Conservation (phyloP, 768 basidiomycete genomes). For the Tylopilus balloui region DNA sequence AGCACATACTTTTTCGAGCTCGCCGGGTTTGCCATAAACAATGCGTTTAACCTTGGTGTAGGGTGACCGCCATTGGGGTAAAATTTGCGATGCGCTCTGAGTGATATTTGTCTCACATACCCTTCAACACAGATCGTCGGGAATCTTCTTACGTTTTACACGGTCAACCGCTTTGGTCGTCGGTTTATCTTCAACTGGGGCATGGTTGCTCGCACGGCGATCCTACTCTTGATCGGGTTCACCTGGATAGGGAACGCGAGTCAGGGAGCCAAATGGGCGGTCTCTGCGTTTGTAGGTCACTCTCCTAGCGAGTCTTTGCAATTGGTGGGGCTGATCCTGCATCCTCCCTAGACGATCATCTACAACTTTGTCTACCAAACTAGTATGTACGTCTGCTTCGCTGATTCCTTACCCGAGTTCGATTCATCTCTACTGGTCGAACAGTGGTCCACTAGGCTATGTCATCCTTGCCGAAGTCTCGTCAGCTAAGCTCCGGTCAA, state of each 20-base stretch:
- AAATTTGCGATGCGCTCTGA: neutral
- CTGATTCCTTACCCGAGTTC: neutral
- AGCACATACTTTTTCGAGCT: conserved; percentile 37
- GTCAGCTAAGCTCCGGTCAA: conserved; percentile 29
- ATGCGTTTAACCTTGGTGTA: conserved; percentile 33
- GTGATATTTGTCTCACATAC: neutral
- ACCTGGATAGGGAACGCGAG: conserved; percentile 17
- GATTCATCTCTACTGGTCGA: neutral
- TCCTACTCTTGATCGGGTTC: conserved; percentile 26
- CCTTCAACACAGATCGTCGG: conserved; percentile 16
- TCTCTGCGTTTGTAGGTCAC: conserved; percentile 21
- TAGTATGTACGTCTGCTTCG: conserved; percentile 19
- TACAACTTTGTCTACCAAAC: conserved; percentile 30
- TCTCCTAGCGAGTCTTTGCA: too few species aligned
- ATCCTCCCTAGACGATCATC: conserved; percentile 20
- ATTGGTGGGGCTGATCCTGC: neutral
- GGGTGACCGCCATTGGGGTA: conserved; percentile 28
- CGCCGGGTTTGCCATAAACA: conserved; percentile 25
- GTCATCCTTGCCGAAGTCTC: conserved; percentile 29
- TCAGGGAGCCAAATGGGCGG: conserved; percentile 20
- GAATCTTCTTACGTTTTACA: conserved; percentile 25
- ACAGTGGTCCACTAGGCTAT: conserved; percentile 26
- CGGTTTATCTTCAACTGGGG: conserved; percentile 29
- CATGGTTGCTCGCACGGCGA: conserved; percentile 20
- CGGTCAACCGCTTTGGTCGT: conserved; percentile 23